Percentiles rank a stretch among this genome's conserved stretches.
phyloP scores from a whole-genome alignment of 768 basidiomycete genomes.

The Lepiota subincarnata region DNA sequence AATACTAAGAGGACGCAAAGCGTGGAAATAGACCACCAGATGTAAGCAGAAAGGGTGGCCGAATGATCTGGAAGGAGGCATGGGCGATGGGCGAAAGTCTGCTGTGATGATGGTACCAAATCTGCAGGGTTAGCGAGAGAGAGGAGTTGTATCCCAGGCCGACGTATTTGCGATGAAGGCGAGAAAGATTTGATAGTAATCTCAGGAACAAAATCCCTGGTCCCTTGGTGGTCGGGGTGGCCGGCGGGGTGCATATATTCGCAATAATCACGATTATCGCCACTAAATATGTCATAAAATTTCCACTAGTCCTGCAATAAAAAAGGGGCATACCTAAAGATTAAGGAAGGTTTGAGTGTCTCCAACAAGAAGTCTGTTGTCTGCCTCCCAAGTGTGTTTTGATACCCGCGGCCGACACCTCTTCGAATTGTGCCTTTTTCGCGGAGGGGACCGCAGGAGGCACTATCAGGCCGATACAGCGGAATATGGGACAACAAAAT shows the following conservation, averaged over 20 bases:
- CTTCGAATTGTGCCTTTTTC: conserved; percentile 69
- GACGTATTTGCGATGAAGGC: conserved; percentile 62
- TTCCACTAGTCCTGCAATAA: background rate
- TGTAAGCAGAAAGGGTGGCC: conserved; percentile 42
- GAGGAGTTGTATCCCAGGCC: conserved; percentile 84
- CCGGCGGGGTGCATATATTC: conserved; percentile 44
- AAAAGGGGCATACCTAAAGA: conserved; percentile 57
- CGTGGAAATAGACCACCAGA: conserved; percentile 45
- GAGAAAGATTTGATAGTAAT: conserved; percentile 89
- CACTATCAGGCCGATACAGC: conserved; percentile 67
- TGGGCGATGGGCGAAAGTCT: conserved; percentile 56
- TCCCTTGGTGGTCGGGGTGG: conserved; percentile 16
- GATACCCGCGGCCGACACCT: conserved; percentile 79
- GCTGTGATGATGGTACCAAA: conserved; percentile 26
- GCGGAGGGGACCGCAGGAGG: conserved; percentile 71
- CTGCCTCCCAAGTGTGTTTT: conserved; percentile 76
- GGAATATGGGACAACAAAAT: conserved; percentile 88
- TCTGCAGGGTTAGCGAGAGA: conserved; percentile 44
- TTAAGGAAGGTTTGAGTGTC: conserved; percentile 54
- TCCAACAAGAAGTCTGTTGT: conserved; percentile 72
- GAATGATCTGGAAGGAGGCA: conserved; percentile 79
- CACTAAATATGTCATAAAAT: conserved; percentile 37
- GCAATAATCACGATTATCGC: conserved; percentile 91
- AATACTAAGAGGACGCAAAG: conserved; percentile 57
- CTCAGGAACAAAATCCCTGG: conserved; percentile 49